These are phyloP conservation scores for Gymnopus androsaceus DNA, from an alignment of 1,284 basidiomycete genomes.

Conservation along the genomic window DNA sequence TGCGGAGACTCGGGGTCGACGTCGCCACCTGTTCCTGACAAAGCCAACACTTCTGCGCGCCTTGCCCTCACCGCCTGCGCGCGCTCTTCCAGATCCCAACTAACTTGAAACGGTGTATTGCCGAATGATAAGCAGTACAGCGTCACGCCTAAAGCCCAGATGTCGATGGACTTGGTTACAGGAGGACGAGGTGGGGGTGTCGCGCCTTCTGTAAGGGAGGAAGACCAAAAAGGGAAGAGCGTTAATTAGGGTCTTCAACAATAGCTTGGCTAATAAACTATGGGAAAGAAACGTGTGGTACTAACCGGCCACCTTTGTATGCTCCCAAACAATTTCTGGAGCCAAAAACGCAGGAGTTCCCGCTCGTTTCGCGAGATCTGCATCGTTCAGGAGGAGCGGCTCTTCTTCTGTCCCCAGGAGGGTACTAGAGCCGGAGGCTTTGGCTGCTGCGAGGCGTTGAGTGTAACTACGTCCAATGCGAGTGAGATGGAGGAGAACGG, in stretches of 20 bases:
- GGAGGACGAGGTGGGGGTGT: conserved; percentile 50
- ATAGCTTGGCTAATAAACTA: too few relatives aligned
- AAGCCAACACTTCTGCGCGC: too few relatives aligned
- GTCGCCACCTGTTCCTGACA: too few relatives aligned
- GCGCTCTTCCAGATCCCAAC: too few relatives aligned
- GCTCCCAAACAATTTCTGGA: conserved; percentile 87
- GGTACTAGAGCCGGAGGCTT: background rate
- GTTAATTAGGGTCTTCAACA: too few relatives aligned
- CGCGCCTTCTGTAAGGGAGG: too few relatives aligned
- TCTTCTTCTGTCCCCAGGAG: conserved; percentile 44
- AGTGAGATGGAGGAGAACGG: too few relatives aligned
- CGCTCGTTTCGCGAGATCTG: conserved; percentile 89
- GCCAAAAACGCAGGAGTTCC: conserved; percentile 98
- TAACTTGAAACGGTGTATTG: conserved; percentile 71
- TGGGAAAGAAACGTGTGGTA: too few relatives aligned
- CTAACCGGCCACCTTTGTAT: too few relatives aligned
- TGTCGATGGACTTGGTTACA: conserved; percentile 94
- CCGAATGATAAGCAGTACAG: conserved; percentile 95
- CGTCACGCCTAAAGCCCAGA: conserved; percentile 99
- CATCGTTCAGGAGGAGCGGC: conserved; percentile 78
- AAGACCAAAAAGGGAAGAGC: background rate
- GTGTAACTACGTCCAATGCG: too few relatives aligned
- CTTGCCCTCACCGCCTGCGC: too few relatives aligned
- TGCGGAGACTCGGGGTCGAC: too few relatives aligned
- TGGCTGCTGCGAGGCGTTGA: conserved; percentile 63